Conservation (phyloP, 441 rosid genomes). For the Hura crepitans region DNA sequence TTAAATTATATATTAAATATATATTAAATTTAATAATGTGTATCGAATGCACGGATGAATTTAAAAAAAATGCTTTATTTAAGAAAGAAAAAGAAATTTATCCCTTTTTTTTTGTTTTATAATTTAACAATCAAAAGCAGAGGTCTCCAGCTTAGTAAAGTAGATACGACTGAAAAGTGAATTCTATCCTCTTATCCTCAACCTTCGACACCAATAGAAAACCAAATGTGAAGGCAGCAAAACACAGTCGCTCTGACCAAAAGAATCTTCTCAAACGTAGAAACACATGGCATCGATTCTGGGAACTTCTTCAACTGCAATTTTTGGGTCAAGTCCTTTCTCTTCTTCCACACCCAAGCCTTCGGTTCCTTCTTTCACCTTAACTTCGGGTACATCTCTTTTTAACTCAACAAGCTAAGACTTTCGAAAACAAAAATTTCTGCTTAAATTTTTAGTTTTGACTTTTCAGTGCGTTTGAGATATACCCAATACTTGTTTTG, state of each 20-base stretch:
- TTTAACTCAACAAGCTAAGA: background rate
- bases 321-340: slow-evolving; percentile 50
- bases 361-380: slow-evolving; percentile 38
- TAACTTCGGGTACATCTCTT: slow-evolving; percentile 44
- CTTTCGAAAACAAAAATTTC: background rate
- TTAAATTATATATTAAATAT: too few relatives aligned
- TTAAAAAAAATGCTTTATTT: too few relatives aligned
- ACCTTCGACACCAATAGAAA: slow-evolving; percentile 29
- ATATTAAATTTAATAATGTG: too few relatives aligned
- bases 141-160: background rate
- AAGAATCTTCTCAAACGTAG: slow-evolving; percentile 3
- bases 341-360: slow-evolving; percentile 43
- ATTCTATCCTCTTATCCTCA: slow-evolving; percentile 65
- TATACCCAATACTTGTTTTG: slow-evolving; percentile 18
- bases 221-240: slow-evolving; percentile 25
- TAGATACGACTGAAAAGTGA: slow-evolving; percentile 24
- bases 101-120: too few relatives aligned
- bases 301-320: slow-evolving; percentile 53
- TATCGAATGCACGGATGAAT: too few relatives aligned
- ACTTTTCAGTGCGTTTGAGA: slow-evolving; percentile 1
- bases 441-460: background rate
- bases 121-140: background rate
- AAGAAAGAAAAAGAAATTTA: too few relatives aligned
- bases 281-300: slow-evolving; percentile 59
- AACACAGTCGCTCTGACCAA: background rate